Conservation (phyloP, 352 stramenopile genomes). For the Pythium utonaiense region DNA sequence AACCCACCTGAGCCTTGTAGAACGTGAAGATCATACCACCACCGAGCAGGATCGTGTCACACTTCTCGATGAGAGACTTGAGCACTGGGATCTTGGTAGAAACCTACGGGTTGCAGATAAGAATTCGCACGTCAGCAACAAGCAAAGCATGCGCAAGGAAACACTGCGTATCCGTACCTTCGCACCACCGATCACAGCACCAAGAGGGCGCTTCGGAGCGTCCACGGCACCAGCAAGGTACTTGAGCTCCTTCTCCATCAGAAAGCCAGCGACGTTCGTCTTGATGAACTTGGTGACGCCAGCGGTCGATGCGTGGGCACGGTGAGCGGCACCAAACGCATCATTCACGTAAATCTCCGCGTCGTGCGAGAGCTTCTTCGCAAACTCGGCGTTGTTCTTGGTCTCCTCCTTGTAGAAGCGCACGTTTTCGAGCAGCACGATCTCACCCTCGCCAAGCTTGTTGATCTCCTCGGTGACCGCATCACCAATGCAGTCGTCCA, state of each 20-base stretch:
- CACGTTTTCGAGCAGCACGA: slow-evolving; percentile 92
- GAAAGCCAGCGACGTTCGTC: slow-evolving; percentile 92
- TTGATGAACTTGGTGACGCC: slow-evolving; percentile 95
- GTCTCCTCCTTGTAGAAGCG: slow-evolving; percentile 98
- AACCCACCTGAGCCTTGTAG: slow-evolving; percentile 88
- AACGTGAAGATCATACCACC: slow-evolving; percentile 98
- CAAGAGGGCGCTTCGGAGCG: slow-evolving; percentile 89
- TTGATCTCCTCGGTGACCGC: slow-evolving; percentile 83
- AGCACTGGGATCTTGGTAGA: slow-evolving; percentile 96
- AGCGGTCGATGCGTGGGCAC: slow-evolving; percentile 96
- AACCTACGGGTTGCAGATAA: slow-evolving; percentile 23
- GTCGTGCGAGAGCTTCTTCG: slow-evolving; percentile 91
- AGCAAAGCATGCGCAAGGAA: background rate
- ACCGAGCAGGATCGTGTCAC: slow-evolving; percentile 95
- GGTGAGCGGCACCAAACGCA: slow-evolving; percentile 97
- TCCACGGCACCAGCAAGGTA: slow-evolving; percentile 92
- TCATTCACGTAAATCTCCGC: slow-evolving; percentile 98
- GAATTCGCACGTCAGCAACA: background rate
- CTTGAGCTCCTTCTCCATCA: slow-evolving; percentile 98
- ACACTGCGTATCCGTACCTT: slow-evolving; percentile 64
- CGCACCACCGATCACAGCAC: slow-evolving; percentile 94
- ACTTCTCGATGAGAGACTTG: slow-evolving; percentile 94
- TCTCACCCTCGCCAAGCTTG: slow-evolving; percentile 86
- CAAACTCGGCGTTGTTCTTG: slow-evolving; percentile 95
- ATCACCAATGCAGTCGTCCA: slow-evolving; percentile 94